These are phyloP conservation scores for Ceratocystis cubensis DNA, from an alignment of 2,329 filamentous ascomycete genomes.

Conservation along the genomic window DNA sequence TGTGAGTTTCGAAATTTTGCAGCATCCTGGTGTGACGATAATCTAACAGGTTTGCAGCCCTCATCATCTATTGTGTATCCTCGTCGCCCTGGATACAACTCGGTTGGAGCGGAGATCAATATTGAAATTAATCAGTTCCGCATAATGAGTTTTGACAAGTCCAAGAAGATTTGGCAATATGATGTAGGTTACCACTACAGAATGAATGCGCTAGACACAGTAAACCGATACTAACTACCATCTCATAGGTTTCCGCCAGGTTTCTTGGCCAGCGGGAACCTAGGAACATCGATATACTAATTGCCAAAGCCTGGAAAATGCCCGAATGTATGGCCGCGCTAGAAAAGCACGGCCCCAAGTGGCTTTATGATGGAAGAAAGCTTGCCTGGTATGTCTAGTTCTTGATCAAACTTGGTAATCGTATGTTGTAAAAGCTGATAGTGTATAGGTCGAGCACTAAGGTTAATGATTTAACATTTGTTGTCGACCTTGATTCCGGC, in stretches of 20 bases:
- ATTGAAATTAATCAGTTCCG: constrained; percentile 64
- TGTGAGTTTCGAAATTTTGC: constrained; percentile 26
- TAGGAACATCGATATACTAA: constrained; percentile 37
- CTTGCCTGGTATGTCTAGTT: constrained; percentile 58
- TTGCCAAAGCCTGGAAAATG: constrained; percentile 59
- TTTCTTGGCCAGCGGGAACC: constrained; percentile 16
- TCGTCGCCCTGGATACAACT: constrained; percentile 45
- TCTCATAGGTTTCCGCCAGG: constrained; percentile 17
- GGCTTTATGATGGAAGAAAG: constrained; percentile 72
- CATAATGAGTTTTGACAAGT: constrained; percentile 46
- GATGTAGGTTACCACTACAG: constrained; percentile 48
- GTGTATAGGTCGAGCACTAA: constrained; percentile 27
- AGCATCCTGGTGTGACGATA: background rate
- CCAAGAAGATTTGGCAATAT: constrained; percentile 62
- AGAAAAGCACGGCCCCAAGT: constrained; percentile 34
- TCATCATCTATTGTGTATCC: constrained; percentile 23
- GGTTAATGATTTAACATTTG: constrained; percentile 37
- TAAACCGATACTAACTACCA: background rate
- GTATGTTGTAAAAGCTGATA: background rate
- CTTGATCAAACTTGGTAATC: background rate
- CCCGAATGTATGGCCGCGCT: constrained; percentile 32
- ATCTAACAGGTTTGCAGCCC: background rate
- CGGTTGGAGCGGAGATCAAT: constrained; percentile 40
- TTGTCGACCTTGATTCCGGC: constrained; percentile 58
- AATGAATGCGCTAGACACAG: background rate